Base-by-base conservation (phyloP, 768 basidiomycete species). In the Termitomyces heimii region DNA sequence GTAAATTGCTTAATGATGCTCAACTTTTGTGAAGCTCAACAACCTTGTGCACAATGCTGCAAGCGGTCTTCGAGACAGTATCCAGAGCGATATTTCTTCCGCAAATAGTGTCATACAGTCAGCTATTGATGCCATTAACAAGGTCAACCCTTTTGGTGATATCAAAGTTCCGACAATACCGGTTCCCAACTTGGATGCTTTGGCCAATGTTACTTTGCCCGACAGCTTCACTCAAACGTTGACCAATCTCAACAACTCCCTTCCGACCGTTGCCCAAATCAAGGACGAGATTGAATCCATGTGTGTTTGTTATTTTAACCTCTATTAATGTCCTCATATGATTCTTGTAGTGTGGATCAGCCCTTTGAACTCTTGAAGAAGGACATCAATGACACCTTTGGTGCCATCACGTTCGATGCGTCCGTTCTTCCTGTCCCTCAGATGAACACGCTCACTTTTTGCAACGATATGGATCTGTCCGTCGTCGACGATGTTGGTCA, bases 351-450 rank as follows among this genome's bases (percentile, higher is more conserved):
- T 55, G 81, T 97, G 61, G 84, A 89, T 66, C 86, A 81, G 0
- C 96, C 96, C 0, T 97, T 98, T 66, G 91, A 97, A 65, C 75
- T 83, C 3, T 70, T 98, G 53, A 97, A 94, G 70, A 76, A 83
- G 59, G 91, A 95, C 50, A 94, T 98, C 70, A 96, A 96, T 67
- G 79, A 85, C 56, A 94, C 93, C 0, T 89, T 97, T 61, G 66
- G 79, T 31, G 80, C 80, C n/a, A 76, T 95, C 40, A 74, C 77
- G 35, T 89, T 94, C 71, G 79, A 91, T 64, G 76, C 87, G 8
- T 82, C 85, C 9, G 69, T 82, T 10, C 80, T 97, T 24, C 90
- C 94, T 12, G 79, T 95, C 10, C 95, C 95, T 0, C 75, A 77
- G 39, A 80, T 82, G 65, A 84, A 84, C 61, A 75, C 76, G 0